phyloP scores from a whole-genome alignment of 768 basidiomycete genomes.

The Pleurotus tuber-regium region DNA sequence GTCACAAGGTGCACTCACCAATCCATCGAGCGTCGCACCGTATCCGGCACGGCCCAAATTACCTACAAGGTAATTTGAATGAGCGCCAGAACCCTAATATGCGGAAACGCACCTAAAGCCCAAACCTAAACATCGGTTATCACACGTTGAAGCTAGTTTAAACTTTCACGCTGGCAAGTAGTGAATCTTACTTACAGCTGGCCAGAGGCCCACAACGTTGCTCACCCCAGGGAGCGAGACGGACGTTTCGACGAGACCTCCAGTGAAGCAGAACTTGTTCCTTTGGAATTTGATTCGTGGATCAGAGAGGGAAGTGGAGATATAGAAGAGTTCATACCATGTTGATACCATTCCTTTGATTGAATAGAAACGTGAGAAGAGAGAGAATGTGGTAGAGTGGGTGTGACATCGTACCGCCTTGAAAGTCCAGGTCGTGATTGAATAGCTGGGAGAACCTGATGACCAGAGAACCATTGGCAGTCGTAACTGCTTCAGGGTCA shows the following conservation, averaged over 20 bases:
- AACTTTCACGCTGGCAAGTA: background rate
- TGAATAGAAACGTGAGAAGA: slow-evolving; percentile 33
- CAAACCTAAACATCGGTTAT: slow-evolving; percentile 4
- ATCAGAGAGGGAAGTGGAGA: slow-evolving; percentile 23
- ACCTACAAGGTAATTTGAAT: slow-evolving; percentile 32
- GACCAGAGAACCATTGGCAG: slow-evolving; percentile 64
- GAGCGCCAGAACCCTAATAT: background rate
- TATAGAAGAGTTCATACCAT: slow-evolving; percentile 29
- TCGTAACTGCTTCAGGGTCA: slow-evolving; percentile 73
- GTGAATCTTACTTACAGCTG: slow-evolving; percentile 71
- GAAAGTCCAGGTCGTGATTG: slow-evolving; percentile 69
- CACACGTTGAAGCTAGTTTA: background rate
- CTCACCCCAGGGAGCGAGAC: slow-evolving; percentile 67
- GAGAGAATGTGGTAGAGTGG: slow-evolving; percentile 22
- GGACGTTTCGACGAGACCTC: slow-evolving; percentile 67
- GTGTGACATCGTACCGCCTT: slow-evolving; percentile 47
- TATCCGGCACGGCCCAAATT: slow-evolving; percentile 77
- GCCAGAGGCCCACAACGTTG: slow-evolving; percentile 71
- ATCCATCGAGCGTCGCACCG: slow-evolving; percentile 79
- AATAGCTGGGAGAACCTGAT: slow-evolving; percentile 60
- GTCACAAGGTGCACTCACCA: slow-evolving; percentile 41
- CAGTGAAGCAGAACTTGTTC: slow-evolving; percentile 92
- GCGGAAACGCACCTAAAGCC: background rate
- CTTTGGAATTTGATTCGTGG: slow-evolving; percentile 30
- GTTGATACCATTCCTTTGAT: slow-evolving; percentile 45